phyloP scores from a whole-genome alignment of 2,329 filamentous ascomycete genomes.

The Claviceps paspali region DNA sequence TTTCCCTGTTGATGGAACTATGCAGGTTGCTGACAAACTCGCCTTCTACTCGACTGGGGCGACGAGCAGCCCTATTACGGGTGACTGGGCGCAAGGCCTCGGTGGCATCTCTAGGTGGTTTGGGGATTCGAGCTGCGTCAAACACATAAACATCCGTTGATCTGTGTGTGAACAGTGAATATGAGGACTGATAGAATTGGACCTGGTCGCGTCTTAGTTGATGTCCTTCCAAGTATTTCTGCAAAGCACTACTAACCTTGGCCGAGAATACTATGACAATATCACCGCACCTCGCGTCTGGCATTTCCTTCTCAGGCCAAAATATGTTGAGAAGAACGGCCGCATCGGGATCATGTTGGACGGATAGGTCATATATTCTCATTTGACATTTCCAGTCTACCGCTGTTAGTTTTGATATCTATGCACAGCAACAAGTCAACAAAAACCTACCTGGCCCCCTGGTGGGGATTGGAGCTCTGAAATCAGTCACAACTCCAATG shows the following conservation, averaged over 20 bases:
- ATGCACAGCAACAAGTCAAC: not conserved
- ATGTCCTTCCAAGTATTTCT: not conserved
- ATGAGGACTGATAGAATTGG: conserved; percentile 19
- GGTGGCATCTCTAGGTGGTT: conserved; percentile 21
- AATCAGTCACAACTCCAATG: conserved; percentile 57
- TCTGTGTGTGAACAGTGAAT: conserved; percentile 30
- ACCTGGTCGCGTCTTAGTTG: conserved; percentile 17
- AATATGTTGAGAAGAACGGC: conserved; percentile 45
- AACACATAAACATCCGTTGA: conserved; percentile 31
- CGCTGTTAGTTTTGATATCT: no score
- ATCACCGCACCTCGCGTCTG: conserved; percentile 25
- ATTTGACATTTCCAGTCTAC: conserved; percentile 47
- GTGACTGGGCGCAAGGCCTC: conserved; percentile 12
- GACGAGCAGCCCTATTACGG: conserved; percentile 9
- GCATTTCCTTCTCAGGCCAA: conserved; percentile 32
- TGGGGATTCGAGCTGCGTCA: conserved; percentile 14
- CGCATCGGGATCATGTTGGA: conserved; percentile 25
- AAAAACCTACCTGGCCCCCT: conserved; percentile 31
- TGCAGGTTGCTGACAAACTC: conserved; percentile 34
- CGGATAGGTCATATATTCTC: conserved; percentile 43
- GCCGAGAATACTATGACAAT: conserved; percentile 31
- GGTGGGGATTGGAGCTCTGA: conserved; percentile 35
- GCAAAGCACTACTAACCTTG: conserved; percentile 27
- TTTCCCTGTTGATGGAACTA: conserved; percentile 26
- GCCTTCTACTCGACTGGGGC: conserved; percentile 16